These are phyloP conservation scores for Blastocrithidia nonstop DNA, from an alignment of 208 protist genomes.

Conservation along the genomic window DNA sequence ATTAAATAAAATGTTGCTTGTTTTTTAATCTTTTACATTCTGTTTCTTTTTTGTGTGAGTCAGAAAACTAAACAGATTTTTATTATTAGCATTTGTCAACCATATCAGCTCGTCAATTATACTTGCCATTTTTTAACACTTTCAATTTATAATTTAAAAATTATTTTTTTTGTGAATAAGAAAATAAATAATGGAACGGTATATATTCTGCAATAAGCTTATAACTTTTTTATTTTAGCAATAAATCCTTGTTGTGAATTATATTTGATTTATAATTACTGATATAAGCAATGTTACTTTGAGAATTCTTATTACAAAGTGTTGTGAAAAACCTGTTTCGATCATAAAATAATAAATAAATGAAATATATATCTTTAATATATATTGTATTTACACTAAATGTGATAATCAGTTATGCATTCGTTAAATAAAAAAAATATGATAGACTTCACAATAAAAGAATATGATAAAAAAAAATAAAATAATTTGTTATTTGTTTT, in stretches of 20 bases:
- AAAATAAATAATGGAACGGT: too few species aligned
- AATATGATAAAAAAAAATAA: constrained; percentile 4
- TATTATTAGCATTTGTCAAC: background rate
- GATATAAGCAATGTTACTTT: background rate
- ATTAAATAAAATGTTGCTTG: background rate
- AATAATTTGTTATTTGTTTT: background rate
- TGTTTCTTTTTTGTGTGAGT: background rate
- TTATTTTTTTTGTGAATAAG: background rate
- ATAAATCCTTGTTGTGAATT: too few species aligned
- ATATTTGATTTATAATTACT: background rate
- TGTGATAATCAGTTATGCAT: background rate
- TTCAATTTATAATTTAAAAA: constrained; percentile 1
- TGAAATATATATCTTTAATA: constrained; percentile 1
- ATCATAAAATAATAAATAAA: background rate
- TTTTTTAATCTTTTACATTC: background rate
- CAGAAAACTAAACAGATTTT: background rate
- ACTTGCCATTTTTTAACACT: background rate
- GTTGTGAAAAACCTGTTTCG: background rate
- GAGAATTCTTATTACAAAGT: background rate
- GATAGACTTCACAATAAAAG: constrained; percentile 1
- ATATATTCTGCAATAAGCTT: too few species aligned
- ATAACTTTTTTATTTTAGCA: too few species aligned
- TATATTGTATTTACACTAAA: background rate
- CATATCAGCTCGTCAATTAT: background rate
- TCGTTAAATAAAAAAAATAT: too few species aligned